phyloP scores from a whole-genome alignment of 78 protist genomes.

The slime mould (Dictyostelium discoideum) region DNA sequence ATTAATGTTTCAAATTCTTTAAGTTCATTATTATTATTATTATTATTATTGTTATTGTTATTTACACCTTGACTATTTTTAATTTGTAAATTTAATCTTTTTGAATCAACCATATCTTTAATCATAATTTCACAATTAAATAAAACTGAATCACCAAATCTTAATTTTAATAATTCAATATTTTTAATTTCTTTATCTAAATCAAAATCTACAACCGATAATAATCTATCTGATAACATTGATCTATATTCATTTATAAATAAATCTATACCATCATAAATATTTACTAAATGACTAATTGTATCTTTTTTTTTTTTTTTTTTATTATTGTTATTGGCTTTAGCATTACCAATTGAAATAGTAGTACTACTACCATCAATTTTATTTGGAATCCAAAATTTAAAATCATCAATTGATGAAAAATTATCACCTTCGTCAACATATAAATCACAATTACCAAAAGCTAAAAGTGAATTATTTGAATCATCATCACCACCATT shows the following conservation, averaged over 20 bases:
- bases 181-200: conserved; percentile 49
- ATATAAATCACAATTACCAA: conserved; percentile 18
- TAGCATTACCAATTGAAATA: too few species aligned
- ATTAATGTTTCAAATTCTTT: conserved; percentile 34
- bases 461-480: not conserved
- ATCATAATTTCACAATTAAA: conserved; percentile 90
- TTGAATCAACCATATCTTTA: conserved; percentile 89
- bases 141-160: conserved; percentile 91
- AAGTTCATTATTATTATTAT: not conserved
- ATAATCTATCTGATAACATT: conserved; percentile 85
- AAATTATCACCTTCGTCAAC: conserved; percentile 19
- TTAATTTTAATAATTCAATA: conserved; percentile 88
- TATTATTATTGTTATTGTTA: too few species aligned
- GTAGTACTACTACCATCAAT: not conserved
- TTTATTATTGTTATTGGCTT: not conserved
- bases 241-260: conserved; percentile 84
- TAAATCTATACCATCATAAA: conserved; percentile 82
- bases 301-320: conserved; percentile 21
- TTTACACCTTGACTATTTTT: not conserved
- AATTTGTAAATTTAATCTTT: conserved; percentile 72
- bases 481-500: not conserved
- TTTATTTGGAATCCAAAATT: not conserved
- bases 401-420: not conserved
- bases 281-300: conserved; percentile 72
- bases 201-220: conserved; percentile 11